Evolutionary conservation across 129 eudicot genomes (phyloP).

Genomic region (Helichrysum umbraculigerum): DNA sequence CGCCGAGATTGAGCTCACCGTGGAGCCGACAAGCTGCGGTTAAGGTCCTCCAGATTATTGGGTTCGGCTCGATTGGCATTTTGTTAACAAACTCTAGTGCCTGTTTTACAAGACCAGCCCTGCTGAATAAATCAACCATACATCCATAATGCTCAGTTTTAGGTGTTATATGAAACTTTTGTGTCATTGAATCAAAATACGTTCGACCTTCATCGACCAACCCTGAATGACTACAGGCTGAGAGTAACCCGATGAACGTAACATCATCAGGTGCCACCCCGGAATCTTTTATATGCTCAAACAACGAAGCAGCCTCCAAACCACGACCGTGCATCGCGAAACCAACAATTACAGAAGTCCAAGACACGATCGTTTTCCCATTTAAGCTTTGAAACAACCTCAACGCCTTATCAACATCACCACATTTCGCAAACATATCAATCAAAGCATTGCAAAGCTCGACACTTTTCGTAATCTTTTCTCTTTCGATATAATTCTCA

Average conservation of each 20-base stretch:
- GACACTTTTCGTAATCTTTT: slow-evolving; percentile 45
- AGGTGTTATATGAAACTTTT: slow-evolving; percentile 47
- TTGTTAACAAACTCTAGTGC: slow-evolving; percentile 62
- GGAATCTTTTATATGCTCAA: slow-evolving; percentile 49
- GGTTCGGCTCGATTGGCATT: slow-evolving; percentile 80
- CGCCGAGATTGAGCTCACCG: slow-evolving; percentile 64
- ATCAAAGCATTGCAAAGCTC: slow-evolving; percentile 69
- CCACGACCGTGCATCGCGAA: slow-evolving; percentile 91
- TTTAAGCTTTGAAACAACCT: slow-evolving; percentile 48
- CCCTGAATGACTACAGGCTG: slow-evolving; percentile 89
- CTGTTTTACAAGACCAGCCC: slow-evolving; percentile 68
- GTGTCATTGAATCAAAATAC: slow-evolving; percentile 54
- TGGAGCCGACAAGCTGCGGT: slow-evolving; percentile 65
- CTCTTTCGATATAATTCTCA: slow-evolving; percentile 54
- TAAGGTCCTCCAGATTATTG: slow-evolving; percentile 68
- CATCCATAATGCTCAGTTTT: slow-evolving; percentile 86
- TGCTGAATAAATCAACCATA: slow-evolving; percentile 74
- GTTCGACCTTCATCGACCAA: slow-evolving; percentile 62
- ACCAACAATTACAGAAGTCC: slow-evolving; percentile 82
- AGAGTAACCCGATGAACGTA: slow-evolving; percentile 70
- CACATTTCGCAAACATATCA: slow-evolving; percentile 85
- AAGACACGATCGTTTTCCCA: slow-evolving; percentile 53
- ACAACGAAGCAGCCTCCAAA: slow-evolving; percentile 59
- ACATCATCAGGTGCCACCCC: slow-evolving; percentile 67
- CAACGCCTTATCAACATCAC: slow-evolving; percentile 65